A percentile compares a stretch with the other conserved stretches of the same genome.
These are phyloP conservation scores for Saccharomycopsis hybrid DNA, from an alignment of 1,139 yeast genomes.

Conservation along the genomic window DNA sequence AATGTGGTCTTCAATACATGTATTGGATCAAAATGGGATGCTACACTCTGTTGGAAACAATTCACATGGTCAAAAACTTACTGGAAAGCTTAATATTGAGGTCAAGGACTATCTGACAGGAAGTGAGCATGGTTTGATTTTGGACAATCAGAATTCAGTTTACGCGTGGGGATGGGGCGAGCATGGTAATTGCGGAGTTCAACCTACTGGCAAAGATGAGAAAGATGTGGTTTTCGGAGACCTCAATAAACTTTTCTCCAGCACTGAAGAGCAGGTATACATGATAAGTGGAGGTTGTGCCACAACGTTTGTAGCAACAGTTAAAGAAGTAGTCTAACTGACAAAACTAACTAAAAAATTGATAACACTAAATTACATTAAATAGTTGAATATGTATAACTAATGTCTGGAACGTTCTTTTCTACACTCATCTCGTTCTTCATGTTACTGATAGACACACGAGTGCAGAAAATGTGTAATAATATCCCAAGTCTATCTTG, in stretches of 20 bases:
- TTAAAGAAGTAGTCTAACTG: too few relatives aligned
- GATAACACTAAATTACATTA: too few relatives aligned
- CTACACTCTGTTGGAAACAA: slow-evolving; percentile 63
- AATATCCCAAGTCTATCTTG: slow-evolving; percentile 50
- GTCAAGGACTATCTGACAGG: slow-evolving; percentile 36
- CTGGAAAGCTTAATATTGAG: too few relatives aligned
- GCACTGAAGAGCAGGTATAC: slow-evolving; percentile 20
- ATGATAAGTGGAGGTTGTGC: slow-evolving; percentile 38
- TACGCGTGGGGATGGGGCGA: slow-evolving; percentile 98
- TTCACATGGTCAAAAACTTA: slow-evolving; percentile 58
- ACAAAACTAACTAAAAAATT: too few relatives aligned
- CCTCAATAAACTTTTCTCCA: slow-evolving; percentile 34
- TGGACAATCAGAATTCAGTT: slow-evolving; percentile 31
- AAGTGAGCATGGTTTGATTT: slow-evolving; percentile 78
- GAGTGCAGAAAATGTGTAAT: slow-evolving; percentile 76
- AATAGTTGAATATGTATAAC: too few relatives aligned
- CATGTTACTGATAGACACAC: slow-evolving; percentile 32
- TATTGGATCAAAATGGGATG: slow-evolving; percentile 24
- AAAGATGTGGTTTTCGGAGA: slow-evolving; percentile 35
- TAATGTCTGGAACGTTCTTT: slow-evolving; percentile 72
- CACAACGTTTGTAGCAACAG: slow-evolving; percentile 34
- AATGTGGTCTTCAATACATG: slow-evolving; percentile 84
- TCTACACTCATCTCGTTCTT: slow-evolving; percentile 54
- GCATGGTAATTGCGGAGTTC: slow-evolving; percentile 86
- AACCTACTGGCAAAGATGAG: slow-evolving; percentile 21